Conservation (phyloP, 2,329 filamentous ascomycete genomes). For the Dothiorella sarmentorum region DNA sequence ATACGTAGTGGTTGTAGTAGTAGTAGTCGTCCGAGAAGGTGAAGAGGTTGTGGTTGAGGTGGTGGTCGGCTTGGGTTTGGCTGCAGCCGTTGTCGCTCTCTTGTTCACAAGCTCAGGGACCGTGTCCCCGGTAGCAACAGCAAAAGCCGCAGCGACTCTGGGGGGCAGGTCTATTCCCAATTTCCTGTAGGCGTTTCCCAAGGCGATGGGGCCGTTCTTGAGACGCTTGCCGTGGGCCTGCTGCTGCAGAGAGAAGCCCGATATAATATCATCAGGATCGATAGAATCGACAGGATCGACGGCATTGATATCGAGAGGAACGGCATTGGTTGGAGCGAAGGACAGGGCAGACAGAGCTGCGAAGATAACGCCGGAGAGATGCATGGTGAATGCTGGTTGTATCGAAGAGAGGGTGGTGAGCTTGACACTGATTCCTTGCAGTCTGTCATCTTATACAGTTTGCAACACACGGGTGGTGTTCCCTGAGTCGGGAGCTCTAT, state of each 20-base stretch:
- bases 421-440: neutral
- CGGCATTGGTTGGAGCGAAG: too few relatives aligned
- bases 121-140: neutral
- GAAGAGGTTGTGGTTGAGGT: neutral
- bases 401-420: neutral
- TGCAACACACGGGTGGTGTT: neutral
- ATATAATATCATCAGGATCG: too few relatives aligned
- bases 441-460: constrained; percentile 2
- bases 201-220: neutral
- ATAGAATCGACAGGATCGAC: too few relatives aligned
- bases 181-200: constrained; percentile 1
- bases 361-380: neutral
- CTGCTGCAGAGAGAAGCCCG: constrained; percentile 4
- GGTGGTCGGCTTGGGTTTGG: neutral
- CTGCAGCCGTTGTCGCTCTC: neutral
- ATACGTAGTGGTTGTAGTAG: neutral
- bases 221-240: neutral
- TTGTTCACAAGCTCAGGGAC: neutral
- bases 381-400: neutral
- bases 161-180: neutral
- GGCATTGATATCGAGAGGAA: too few relatives aligned
- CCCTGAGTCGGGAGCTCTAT: neutral
- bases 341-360: constrained; percentile 5
- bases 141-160: neutral
- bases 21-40: neutral